These are phyloP conservation scores for Plasmodium gaboni DNA, from an alignment of 169 alveolate genomes.

Conservation along the genomic window DNA sequence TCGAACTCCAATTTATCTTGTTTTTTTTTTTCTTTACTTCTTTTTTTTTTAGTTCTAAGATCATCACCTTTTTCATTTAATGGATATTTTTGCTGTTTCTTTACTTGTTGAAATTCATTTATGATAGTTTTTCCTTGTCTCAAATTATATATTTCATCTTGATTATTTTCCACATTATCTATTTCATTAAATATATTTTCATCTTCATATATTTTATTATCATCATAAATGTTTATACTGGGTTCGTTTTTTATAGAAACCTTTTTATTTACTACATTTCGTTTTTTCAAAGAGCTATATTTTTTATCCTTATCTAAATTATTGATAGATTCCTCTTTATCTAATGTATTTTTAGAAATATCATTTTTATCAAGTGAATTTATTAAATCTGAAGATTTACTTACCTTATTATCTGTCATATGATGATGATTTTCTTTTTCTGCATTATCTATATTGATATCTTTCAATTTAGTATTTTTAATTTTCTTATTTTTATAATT, in stretches of 20 bases:
- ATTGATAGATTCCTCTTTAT: not conserved
- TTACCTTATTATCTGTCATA: slow-evolving; percentile 14
- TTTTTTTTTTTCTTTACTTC: not conserved
- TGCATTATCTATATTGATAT: not conserved
- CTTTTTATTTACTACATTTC: not conserved
- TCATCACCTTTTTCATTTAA: not conserved
- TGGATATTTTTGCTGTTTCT: slow-evolving; percentile 2
- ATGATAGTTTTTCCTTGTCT: not conserved
- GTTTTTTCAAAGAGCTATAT: not conserved
- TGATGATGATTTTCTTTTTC: not conserved
- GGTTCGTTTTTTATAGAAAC: slow-evolving; percentile 12
- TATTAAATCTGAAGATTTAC: slow-evolving; percentile 21
- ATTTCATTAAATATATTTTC: not conserved
- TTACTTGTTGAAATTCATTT: not conserved
- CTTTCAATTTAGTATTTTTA: not conserved
- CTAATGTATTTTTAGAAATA: not conserved
- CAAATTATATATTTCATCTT: not conserved
- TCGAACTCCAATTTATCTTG: slow-evolving; percentile 32
- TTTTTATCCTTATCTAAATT: not conserved
- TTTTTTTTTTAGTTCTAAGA: slow-evolving; percentile 12
- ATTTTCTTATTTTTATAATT: not conserved
- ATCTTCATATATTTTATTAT: not conserved
- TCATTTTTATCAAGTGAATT: slow-evolving; percentile 9
- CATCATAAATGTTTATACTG: not conserved
- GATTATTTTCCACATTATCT: not conserved